Conservation (phyloP, 495 filamentous ascomycete genomes). For the Gamarada debralockiae region DNA sequence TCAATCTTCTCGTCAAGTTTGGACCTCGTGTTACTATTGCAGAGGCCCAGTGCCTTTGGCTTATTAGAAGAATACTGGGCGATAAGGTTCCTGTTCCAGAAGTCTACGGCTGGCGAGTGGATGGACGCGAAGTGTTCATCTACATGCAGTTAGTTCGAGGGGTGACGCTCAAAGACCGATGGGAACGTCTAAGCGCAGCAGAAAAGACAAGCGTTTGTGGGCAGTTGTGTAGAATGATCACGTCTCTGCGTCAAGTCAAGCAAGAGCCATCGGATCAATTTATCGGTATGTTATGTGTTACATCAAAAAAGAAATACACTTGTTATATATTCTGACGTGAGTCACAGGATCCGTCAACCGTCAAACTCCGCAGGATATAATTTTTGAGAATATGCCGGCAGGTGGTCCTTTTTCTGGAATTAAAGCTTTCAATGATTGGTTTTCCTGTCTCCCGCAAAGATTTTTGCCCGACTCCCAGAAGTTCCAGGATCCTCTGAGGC, state of each 20-base stretch:
- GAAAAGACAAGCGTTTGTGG: conserved; percentile 32
- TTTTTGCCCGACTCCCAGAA: conserved; percentile 9
- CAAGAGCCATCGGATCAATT: conserved; percentile 4
- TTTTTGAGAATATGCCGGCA: conserved; percentile 2
- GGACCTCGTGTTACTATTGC: conserved; percentile 34
- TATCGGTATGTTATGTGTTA: conserved; percentile 2
- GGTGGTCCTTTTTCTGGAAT: conserved; percentile 8
- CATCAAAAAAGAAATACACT: not conserved
- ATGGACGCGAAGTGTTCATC: conserved; percentile 38
- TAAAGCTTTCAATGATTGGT: conserved; percentile 18
- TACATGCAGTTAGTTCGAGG: conserved; percentile 45
- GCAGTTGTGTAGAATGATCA: conserved; percentile 28
- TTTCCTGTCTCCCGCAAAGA: conserved; percentile 17
- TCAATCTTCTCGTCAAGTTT: conserved; percentile 42
- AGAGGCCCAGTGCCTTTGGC: conserved; percentile 42
- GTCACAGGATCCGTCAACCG: conserved; percentile 1
- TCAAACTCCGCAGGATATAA: conserved; percentile 1
- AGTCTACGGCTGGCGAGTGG: conserved; percentile 42
- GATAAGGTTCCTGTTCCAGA: conserved; percentile 41
- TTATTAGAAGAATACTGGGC: conserved; percentile 32
- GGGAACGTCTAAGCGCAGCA: conserved; percentile 25
- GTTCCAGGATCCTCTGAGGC: conserved; percentile 15
- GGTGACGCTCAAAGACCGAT: conserved; percentile 31
- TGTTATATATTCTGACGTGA: not conserved
- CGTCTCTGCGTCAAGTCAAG: conserved; percentile 1